Conservation (phyloP, 2,329 filamentous ascomycete genomes). For the Zymoseptoria passerinii region DNA sequence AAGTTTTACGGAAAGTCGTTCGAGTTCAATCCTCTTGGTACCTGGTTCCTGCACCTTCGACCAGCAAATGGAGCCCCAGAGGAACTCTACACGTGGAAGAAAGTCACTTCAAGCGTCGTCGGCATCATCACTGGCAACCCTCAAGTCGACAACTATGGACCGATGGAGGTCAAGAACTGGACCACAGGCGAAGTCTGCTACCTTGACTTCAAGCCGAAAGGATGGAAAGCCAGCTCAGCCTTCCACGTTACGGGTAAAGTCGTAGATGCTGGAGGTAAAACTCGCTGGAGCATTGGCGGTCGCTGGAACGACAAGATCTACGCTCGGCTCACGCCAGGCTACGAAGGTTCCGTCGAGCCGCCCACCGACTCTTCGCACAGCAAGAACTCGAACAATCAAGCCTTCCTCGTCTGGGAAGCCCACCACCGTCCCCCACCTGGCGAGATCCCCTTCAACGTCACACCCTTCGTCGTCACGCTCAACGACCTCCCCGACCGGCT, state of each 20-base stretch:
- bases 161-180: constrained; percentile 97
- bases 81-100: constrained; percentile 97
- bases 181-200: constrained; percentile 85
- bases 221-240: constrained; percentile 89
- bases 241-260: constrained; percentile 85
- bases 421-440: constrained; percentile 63
- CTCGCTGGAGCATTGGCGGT: constrained; percentile 82
- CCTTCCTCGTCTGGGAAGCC: constrained; percentile 88
- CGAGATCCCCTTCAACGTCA: constrained; percentile 86
- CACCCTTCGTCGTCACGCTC: constrained; percentile 87
- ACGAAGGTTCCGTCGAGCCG: constrained; percentile 59
- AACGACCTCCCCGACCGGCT: constrained; percentile 88
- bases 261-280: constrained; percentile 66
- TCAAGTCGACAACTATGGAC: constrained; percentile 93
- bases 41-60: constrained; percentile 86
- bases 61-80: constrained; percentile 57
- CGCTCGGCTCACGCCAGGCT: constrained; percentile 83
- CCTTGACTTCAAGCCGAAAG: constrained; percentile 87
- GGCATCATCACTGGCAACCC: constrained; percentile 97
- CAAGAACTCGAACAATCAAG: constrained; percentile 43
- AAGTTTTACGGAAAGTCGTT: constrained; percentile 98
- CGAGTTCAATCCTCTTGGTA: constrained; percentile 91
- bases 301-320: constrained; percentile 98
- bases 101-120: constrained; percentile 93
- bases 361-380: constrained; percentile 26